Evolutionary conservation across 129 eudicot species (phyloP), one percentile per base, ranked within the genome.

Genomic region (Silybum marianum): DNA sequence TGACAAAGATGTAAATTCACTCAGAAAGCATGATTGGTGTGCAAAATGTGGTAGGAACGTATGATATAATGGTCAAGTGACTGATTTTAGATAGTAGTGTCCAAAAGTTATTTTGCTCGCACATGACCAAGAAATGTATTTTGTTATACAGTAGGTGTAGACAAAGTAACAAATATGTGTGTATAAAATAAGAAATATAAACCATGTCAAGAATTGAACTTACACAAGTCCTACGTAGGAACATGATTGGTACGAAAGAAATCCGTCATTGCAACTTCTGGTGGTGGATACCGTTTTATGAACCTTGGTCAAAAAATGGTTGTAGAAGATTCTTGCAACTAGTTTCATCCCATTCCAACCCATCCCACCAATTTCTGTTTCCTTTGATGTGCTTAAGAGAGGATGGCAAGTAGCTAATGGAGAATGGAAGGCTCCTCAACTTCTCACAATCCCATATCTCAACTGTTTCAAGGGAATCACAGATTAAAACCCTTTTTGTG

Each of bases 391-490:
- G 76, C 76, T 81, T 66, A 30, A 85, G 85, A 63, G 66, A 72
- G 24, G 76, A 77, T 32, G 88, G 88, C 44, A 85, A 81, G 82
- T 81, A 46, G 72, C n/a, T 76, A 40, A 77, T 46, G 73, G 88
- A 81, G 68, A 85, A 81, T n/a, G 83, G 88, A 71, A 81, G 82
- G n/a, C 72, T 63, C 80, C 24, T 81, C 65, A 81, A 71, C 65
- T 71, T 81, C 72, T 75, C 69, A 85, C 88, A 85, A 38, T 77
- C 83, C 83, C 85, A 81, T 63, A 85, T 77, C 77, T 85, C 88
- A 54, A 81, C 21, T 21, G 73, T 72, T 51, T 77, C 85, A 69
- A 85, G 86, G 44, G 82, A 67, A 44, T 72, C 74, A 77, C 86
- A 85, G 21, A 81, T 51, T 34, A 85, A 9, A 25, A 78, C 74